phyloP scores from a whole-genome alignment of 768 basidiomycete genomes.

The Sporobolomyces roseus region DNA sequence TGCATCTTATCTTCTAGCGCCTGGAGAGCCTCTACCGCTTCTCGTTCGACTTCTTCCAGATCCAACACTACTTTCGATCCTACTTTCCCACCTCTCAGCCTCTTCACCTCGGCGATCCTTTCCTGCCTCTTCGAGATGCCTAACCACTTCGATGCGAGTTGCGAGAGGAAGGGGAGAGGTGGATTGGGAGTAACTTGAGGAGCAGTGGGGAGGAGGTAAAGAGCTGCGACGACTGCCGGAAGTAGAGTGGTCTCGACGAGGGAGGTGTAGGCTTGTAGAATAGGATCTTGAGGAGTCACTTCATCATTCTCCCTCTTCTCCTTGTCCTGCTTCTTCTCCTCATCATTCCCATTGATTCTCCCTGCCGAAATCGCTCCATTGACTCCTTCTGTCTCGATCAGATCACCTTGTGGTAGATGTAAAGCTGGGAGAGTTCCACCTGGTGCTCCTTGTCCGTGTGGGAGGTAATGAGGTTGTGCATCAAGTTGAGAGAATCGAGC shows the following conservation, averaged over 20 bases:
- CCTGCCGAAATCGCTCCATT: not conserved
- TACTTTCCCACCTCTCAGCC: conserved; percentile 22
- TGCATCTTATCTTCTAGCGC: conserved; percentile 29
- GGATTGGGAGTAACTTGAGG: not conserved
- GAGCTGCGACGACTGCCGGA: conserved; percentile 30
- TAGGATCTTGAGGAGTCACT: too few species aligned
- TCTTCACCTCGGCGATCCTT: conserved; percentile 29
- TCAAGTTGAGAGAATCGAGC: conserved; percentile 8
- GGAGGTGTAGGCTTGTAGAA: conserved; percentile 29
- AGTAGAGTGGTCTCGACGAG: conserved; percentile 27
- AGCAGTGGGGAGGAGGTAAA: conserved; percentile 24
- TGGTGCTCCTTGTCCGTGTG: conserved; percentile 17
- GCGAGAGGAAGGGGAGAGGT: not conserved
- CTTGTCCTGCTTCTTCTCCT: not conserved
- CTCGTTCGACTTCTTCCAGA: conserved; percentile 37
- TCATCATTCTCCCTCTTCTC: too few species aligned
- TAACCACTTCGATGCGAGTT: not conserved
- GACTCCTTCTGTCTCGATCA: conserved; percentile 21
- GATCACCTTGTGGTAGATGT: conserved; percentile 12
- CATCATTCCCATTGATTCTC: too few species aligned
- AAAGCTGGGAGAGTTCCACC: conserved; percentile 13
- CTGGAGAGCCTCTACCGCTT: conserved; percentile 24
- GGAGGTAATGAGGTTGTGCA: not conserved
- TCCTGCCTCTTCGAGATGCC: not conserved
- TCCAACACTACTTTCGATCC: conserved; percentile 16